These are phyloP conservation scores for Tolypocladium pustulatum DNA, from an alignment of 2,329 filamentous ascomycete genomes.

Conservation along the genomic window DNA sequence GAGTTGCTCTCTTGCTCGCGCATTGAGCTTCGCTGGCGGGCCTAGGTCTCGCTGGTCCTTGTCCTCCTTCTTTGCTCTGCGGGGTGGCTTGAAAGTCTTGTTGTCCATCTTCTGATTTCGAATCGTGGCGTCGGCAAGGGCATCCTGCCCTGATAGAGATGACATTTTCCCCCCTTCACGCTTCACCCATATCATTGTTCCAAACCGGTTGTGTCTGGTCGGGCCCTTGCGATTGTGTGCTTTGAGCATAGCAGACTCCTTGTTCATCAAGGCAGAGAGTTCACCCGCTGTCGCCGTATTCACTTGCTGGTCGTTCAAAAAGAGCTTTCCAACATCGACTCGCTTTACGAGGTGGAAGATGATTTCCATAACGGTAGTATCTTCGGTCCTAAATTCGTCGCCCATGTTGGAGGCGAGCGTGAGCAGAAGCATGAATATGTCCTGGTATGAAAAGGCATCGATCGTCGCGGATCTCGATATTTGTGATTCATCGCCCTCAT, in stretches of 20 bases:
- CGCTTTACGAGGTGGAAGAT: slow-evolving; percentile 90
- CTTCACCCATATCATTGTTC: slow-evolving; percentile 95
- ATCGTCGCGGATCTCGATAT: slow-evolving; percentile 81
- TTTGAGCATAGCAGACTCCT: slow-evolving; percentile 75
- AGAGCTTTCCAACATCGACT: slow-evolving; percentile 72
- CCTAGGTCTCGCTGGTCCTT: slow-evolving; percentile 67
- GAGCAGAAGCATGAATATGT: slow-evolving; percentile 75
- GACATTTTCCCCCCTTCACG: slow-evolving; percentile 74
- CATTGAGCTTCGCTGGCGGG: slow-evolving; percentile 56
- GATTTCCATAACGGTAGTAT: slow-evolving; percentile 82
- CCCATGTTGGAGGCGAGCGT: slow-evolving; percentile 88
- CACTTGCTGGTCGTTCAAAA: slow-evolving; percentile 68
- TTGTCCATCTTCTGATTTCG: slow-evolving; percentile 83
- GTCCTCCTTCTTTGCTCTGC: slow-evolving; percentile 48
- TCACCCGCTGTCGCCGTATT: slow-evolving; percentile 61
- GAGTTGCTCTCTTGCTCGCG: slow-evolving; percentile 65
- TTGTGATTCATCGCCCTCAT: slow-evolving; percentile 81
- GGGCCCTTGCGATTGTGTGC: slow-evolving; percentile 68
- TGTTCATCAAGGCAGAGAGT: slow-evolving; percentile 62
- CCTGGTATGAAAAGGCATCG: slow-evolving; percentile 80
- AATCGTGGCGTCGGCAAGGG: slow-evolving; percentile 60
- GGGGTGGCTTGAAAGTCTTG: slow-evolving; percentile 84
- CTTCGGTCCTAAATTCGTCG: slow-evolving; percentile 83
- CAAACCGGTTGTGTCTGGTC: slow-evolving; percentile 85
- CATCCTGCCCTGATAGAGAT: slow-evolving; percentile 80